Evolutionary conservation across 805 yeast species (phyloP), one percentile per base, ranked within the genome.

Genomic region (Wickerhamiella sorbophila): DNA sequence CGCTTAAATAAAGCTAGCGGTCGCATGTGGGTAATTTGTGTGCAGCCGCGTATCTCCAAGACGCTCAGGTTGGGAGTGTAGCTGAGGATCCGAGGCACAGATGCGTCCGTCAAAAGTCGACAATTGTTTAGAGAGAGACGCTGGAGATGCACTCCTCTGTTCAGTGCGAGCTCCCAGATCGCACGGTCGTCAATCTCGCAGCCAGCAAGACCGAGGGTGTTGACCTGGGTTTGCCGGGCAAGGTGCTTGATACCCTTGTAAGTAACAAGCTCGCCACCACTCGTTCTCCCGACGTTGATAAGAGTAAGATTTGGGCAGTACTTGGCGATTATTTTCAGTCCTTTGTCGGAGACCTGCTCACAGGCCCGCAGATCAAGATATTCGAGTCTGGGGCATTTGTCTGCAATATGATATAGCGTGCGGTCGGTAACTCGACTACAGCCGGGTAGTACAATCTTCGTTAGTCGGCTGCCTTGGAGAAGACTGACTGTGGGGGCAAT

Each of bases 201-300:
- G 5, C 97, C 97, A 0, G 96, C 95, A 17, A 85, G 63, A 0
- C 96, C 96, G 35, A 87, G 63, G 0, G 95, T 85, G 36, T 68
- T 65, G 36, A 79, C 66, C 17, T 62, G 56, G 42, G 85, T 77
- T 50, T 72, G 71, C 29, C 65, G 64, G 8, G 76, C 71, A 21
- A 86, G 60, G 12, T 70, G 69, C 12, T 71, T 62, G 20, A 86
- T 57, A 5, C 91, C 74, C 31, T 71, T 65, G 63, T 83, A 88
- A 1, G 94, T 77, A 38, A 87, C 73, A 24, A 71, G 59, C 33
- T 74, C 70, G 29, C 87, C 83, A 40, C 71, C 69, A 26, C 70
- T 62, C 44, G 82, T 86, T 45, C 96, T 71, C 9, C 95, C 95
- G 42, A 85, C 69, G 52, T 87, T 87, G 29, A 86, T 61, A n/a